Conservation (phyloP, 2,329 filamentous ascomycete genomes). For the Curvularia sp. region DNA sequence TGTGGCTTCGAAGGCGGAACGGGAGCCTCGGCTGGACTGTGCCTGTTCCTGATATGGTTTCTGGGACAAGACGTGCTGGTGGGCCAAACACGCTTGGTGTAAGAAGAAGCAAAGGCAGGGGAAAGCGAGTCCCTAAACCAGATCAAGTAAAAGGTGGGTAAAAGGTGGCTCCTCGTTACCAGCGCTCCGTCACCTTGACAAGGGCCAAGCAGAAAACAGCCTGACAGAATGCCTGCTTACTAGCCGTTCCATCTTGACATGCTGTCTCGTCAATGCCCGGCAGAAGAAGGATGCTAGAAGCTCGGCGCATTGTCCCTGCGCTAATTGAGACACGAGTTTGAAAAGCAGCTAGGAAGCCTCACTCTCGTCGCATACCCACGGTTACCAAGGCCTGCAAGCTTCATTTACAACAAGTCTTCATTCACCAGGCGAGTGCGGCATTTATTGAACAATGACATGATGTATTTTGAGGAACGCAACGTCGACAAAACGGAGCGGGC, state of each 20-base stretch:
- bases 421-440: not conserved
- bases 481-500: slow-evolving; percentile 26
- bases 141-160: slow-evolving; percentile 14
- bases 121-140: slow-evolving; percentile 11
- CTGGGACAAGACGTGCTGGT: slow-evolving; percentile 5
- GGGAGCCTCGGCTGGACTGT: slow-evolving; percentile 16
- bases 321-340: slow-evolving; percentile 15
- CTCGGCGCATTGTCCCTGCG: slow-evolving; percentile 19
- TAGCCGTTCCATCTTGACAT: slow-evolving; percentile 1
- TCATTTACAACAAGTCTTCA: slow-evolving; percentile 7
- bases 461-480: slow-evolving; percentile 25
- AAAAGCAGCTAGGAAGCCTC: slow-evolving; percentile 26
- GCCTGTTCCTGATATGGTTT: slow-evolving; percentile 12
- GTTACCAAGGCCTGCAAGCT: slow-evolving; percentile 3
- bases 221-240: slow-evolving; percentile 28
- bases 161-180: slow-evolving; percentile 10
- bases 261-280: slow-evolving; percentile 22
- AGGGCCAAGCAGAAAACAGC: slow-evolving; percentile 33
- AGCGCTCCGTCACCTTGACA: slow-evolving; percentile 12
- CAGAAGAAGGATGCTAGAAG: slow-evolving; percentile 31
- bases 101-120: slow-evolving; percentile 4
- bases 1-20: slow-evolving; percentile 2
- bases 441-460: slow-evolving; percentile 12
- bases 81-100: slow-evolving; percentile 8
- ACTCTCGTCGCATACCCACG: slow-evolving; percentile 12